Evolutionary conservation across 1,284 basidiomycete species (phyloP), one percentile per base, ranked within the genome.

Genomic region (Fomitopsis palustris): DNA sequence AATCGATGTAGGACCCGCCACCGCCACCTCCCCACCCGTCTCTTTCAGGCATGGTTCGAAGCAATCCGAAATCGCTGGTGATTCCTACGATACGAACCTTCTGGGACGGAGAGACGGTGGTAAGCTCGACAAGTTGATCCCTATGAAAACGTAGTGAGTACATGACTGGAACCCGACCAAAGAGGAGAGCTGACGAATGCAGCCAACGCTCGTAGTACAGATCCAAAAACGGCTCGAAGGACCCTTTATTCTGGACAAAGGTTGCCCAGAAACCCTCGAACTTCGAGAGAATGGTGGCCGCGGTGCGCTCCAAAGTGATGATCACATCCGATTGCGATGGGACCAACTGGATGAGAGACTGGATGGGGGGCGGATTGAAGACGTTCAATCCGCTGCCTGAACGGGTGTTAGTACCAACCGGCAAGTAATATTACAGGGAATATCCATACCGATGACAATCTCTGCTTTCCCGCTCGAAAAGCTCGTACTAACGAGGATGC

Each of bases 321-420:
- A 27, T n/a, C 1, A 53, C n/a, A 5, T 72, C 71, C 3, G 65
- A 53, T 57, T 75, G 65, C 52, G 74, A 59, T 2, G 73, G 67
- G 5, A 90, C 75, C 3, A 98, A 78, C 61, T 94, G 90, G 6
- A 83, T 81, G 4, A 98, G 77, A 0, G 95, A 96, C 2, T 87
- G 85, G 10, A 96, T 91, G 0, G 96, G 96, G 0, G 86, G 84
- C 3, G 85, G 78, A 65, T 95, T 98, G 61, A 92, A 80, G 10
- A 95, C 83, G 69, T 99, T 98, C 59, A 98, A 71, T 2, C 97
- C 96, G 69, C 92, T 95, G 0, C 96, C 94, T 96, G 59, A 10
- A 17, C 35, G 10, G 14, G 51, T 27, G 41, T 54, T 3, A 54
- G 19, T 17, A 10, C 16, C 16, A 38, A 7, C 41, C 7, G 27